Base-by-base conservation (phyloP, 306 rosid genomes). In the Hylodesmum podocarpum region DNA sequence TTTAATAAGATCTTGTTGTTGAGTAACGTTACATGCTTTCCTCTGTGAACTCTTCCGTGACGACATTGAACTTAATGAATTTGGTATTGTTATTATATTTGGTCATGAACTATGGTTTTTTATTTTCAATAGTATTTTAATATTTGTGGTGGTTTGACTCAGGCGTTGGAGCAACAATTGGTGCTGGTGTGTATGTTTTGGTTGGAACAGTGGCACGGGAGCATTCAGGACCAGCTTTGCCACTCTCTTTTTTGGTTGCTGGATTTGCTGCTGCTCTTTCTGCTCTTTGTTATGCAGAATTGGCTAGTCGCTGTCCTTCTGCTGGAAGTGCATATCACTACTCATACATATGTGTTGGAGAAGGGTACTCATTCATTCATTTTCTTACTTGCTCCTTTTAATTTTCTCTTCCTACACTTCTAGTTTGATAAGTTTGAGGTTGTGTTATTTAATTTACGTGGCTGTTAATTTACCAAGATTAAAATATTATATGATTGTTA, bases 311-410 rank as follows among this genome's bases (percentile, higher is more conserved):
- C 1, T 95, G 93, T 53, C 97, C 98, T 64, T 95, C 97, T n/a
- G 98, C 98, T 18, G 98, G 97, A 43, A 95, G 98, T 63, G 97
- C 98, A 18, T 95, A 95, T 86, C 98, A 95, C 77, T 95, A 92
- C 67, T 79, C 99, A 0, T 95, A 92, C 80, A 84, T 92, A 66
- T 95, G 98, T 73, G 75, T 92, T 72, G 97, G 99, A 59, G 99
- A 95, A 88, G 96, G 96, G 98, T 95, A 92, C 25, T 72, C 18
- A 54, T 39, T 21, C 8, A 14, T 12, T 63, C 27, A 15, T 1
- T 54, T 83, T 81, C 63, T 68, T 53, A 77, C 50, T 82, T 5
- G 27, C 1, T 15, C 37, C 25, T 64, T 31, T 25, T 47, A 11
- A 1, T 43, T 80, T 68, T 41, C 59, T 27, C 66, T 55, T 67